phyloP scores from a whole-genome alignment of 106 monocot species.

The Acorus gramineus region DNA sequence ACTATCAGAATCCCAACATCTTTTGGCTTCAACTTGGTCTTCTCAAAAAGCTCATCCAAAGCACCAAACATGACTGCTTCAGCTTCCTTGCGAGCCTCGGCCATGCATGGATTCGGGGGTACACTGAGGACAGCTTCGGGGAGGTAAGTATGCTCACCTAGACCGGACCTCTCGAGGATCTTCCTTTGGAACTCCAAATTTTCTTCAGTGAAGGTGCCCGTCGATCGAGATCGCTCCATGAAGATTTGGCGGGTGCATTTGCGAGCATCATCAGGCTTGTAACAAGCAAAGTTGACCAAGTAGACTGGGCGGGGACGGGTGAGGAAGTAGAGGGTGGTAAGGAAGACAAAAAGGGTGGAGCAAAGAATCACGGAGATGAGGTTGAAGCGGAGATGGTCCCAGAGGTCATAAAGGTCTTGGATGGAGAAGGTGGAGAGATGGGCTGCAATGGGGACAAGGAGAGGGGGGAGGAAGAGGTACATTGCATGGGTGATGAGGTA shows the following conservation, averaged over 20 bases:
- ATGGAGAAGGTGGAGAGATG: slow-evolving; percentile 29
- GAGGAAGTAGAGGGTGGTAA: slow-evolving; percentile 28
- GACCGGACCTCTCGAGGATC: slow-evolving; percentile 31
- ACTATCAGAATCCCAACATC: slow-evolving; percentile 24
- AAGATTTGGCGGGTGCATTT: slow-evolving; percentile 17
- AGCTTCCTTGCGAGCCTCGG: slow-evolving; percentile 24
- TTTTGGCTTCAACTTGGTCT: slow-evolving; percentile 23
- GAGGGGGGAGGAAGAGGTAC: slow-evolving; percentile 13
- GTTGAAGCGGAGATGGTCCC: slow-evolving; percentile 18
- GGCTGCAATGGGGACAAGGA: slow-evolving; percentile 6
- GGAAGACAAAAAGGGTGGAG: slow-evolving; percentile 18
- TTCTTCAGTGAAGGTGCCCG: slow-evolving; percentile 20
- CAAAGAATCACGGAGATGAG: slow-evolving; percentile 26
- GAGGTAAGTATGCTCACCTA: slow-evolving; percentile 29
- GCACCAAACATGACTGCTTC: slow-evolving; percentile 31
- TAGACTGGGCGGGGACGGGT: slow-evolving; percentile 29
- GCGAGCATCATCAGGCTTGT: slow-evolving; percentile 31
- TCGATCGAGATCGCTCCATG: slow-evolving; percentile 6
- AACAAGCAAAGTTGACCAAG: slow-evolving; percentile 33
- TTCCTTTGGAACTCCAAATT: slow-evolving; percentile 26
- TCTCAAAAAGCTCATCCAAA: slow-evolving; percentile 21
- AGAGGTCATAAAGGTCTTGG: slow-evolving; percentile 16
- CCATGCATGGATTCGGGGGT: slow-evolving; percentile 21
- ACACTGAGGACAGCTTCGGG: slow-evolving; percentile 18
- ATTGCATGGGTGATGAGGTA: slow-evolving; percentile 20